Evolutionary conservation across 23 red algal genomes (phyloP).

Genomic region (Porphyridium purpureum): DNA sequence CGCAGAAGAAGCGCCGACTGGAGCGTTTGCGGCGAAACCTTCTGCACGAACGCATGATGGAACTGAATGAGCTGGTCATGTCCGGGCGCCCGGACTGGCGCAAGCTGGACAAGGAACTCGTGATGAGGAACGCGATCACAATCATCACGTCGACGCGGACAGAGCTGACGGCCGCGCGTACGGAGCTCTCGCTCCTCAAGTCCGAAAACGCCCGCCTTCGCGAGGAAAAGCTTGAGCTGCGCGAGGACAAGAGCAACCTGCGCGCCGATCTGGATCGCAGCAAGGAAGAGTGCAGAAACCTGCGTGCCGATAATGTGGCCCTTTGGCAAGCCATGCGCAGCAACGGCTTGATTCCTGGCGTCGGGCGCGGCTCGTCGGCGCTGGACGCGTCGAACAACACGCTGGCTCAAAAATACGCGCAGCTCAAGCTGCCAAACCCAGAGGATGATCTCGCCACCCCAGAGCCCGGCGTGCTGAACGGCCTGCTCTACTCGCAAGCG

Average conservation of each 20-base stretch:
- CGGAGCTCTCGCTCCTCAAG: constrained; percentile 7
- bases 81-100: constrained; percentile 1
- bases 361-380: too few species aligned
- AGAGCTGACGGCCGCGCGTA: constrained; percentile 12
- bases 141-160: constrained; percentile 15
- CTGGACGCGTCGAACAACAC: too few species aligned
- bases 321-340: too few species aligned
- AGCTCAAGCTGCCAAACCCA: too few species aligned
- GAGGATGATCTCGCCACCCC: too few species aligned
- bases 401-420: too few species aligned
- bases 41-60: constrained; percentile 36
- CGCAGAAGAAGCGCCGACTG: constrained; percentile 57
- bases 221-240: constrained; percentile 41
- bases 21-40: constrained; percentile 60
- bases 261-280: constrained; percentile 30
- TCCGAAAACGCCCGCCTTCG: constrained; percentile 29
- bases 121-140: constrained; percentile 34
- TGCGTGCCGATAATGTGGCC: constrained; percentile 39
- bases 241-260: constrained; percentile 38
- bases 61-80: constrained; percentile 14
- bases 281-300: constrained; percentile 20
- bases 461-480: too few species aligned
- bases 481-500: too few species aligned
- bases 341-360: too few species aligned
- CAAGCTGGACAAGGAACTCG: constrained; percentile 60